Percentiles rank a stretch among this genome's conserved stretches.
Evolutionary conservation across 1,284 basidiomycete genomes (phyloP).

Genomic region (Melampsora americana): DNA sequence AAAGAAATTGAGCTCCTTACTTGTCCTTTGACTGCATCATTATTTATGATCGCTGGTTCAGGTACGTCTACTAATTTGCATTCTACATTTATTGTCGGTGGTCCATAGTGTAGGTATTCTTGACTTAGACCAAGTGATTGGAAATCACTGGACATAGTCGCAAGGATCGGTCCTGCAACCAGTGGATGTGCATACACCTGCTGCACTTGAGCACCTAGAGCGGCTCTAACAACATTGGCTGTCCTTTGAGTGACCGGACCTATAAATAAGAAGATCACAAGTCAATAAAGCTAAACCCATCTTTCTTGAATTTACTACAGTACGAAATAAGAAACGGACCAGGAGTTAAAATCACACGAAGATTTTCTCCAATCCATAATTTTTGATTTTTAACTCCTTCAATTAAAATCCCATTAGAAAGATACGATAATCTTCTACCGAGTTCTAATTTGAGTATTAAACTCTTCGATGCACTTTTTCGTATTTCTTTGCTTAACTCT

Average conservation of each 20-base stretch:
- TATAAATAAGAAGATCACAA: not conserved
- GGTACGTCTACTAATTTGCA: conserved; percentile 28
- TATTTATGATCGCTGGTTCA: conserved; percentile 18
- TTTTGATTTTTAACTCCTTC: not conserved
- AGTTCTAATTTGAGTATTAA: conserved; percentile 6
- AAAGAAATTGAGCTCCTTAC: not conserved
- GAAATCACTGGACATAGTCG: conserved; percentile 11
- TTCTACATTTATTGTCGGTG: conserved; percentile 26
- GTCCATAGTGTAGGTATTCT: not conserved
- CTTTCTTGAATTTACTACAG: not conserved
- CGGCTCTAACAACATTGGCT: conserved; percentile 14
- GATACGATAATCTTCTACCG: not conserved
- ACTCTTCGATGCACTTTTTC: not conserved
- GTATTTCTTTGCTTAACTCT: conserved; percentile 5
- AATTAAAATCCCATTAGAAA: conserved; percentile 1
- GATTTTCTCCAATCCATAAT: conserved; percentile 17
- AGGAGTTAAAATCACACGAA: conserved; percentile 23
- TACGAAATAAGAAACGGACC: conserved; percentile 1
- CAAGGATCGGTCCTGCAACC: conserved; percentile 15
- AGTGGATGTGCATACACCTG: conserved; percentile 23
- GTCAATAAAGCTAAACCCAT: not conserved
- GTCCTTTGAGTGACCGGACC: conserved; percentile 15
- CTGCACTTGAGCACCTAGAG: conserved; percentile 15
- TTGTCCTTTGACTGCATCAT: conserved; percentile 31
- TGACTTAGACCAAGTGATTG: not conserved